Base-by-base conservation (phyloP, 805 yeast genomes). In the Alloascoidea hylecoeti region DNA sequence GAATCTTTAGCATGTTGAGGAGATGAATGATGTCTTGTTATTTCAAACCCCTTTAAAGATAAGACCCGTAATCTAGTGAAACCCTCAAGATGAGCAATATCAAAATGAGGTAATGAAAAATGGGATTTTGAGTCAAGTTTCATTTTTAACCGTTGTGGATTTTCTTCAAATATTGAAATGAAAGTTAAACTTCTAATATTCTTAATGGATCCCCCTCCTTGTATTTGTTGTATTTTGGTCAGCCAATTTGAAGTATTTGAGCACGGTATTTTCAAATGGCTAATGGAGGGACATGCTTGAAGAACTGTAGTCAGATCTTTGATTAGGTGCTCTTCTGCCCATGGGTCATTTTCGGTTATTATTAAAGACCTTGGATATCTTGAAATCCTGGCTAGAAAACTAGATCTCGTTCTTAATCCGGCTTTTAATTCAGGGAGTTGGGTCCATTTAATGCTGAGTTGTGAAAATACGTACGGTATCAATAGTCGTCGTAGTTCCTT, bases 41-140 rank as follows among this genome's bases (percentile, higher is more conserved):
- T 39, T 4, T 39, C 38, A 19, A 42, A 42, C 4, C 45, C 45
- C 16, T 42, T 39, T 3, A 42, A 23, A 5, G 36, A 6, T 9
- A 42, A 35, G 2, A 27, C 18, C 14, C 35, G 17, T n/a, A 42
- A 18, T 1, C 23, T 16, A 4, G 39, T 18, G 17, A 42, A 43
- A 3, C 37, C 41, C 6, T 16, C 36, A 15, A 42, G 23, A 18
- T 42, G 44, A 18, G 36, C 46, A 18, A 42, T 33, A 17, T 42
- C 45, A 14, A 42, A 42, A 9, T 33, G 33, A 5, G 42, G 37
- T 6, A 38, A 36, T 12, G 30, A 23, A 23, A 23, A 23, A 23
- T 23, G n/a, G 9, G 9, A 9, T n/a, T 23, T 23, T 23, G 9
- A 9, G 30, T n/a, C n/a, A 9, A 23, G n/a, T n/a, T 23, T 23